Evolutionary conservation across 176 grass and related monocot species (phyloP).

Genomic region (Carex pumila): DNA sequence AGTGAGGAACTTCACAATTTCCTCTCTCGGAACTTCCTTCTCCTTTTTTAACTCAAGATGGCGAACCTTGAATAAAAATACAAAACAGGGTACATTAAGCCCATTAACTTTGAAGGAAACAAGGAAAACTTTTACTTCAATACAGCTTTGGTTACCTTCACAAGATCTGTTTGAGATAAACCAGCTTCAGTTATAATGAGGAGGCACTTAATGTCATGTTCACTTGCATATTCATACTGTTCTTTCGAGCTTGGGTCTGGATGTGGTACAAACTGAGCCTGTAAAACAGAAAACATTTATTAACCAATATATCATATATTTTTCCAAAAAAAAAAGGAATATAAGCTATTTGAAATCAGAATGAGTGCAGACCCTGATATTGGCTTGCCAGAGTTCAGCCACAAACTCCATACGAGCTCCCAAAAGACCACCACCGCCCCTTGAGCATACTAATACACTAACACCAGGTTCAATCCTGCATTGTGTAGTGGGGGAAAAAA

Average conservation of each 20-base stretch:
- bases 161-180: constrained; percentile 59
- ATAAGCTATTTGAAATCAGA: not conserved
- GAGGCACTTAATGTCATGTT: constrained; percentile 85
- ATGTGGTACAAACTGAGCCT: constrained; percentile 85
- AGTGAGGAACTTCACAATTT: constrained; percentile 68
- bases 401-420: constrained; percentile 82
- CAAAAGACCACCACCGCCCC: constrained; percentile 74
- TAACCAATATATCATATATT: not conserved
- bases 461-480: constrained; percentile 66
- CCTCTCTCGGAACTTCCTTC: constrained; percentile 62
- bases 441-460: constrained; percentile 94
- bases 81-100: constrained; percentile 12
- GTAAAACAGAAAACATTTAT: constrained; percentile 25
- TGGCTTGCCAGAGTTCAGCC: constrained; percentile 79
- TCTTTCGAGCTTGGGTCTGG: constrained; percentile 94
- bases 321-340: not conserved
- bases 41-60: constrained; percentile 87
- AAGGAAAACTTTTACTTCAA: constrained; percentile 9
- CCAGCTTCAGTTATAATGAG: constrained; percentile 87
- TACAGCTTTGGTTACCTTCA: constrained; percentile 55
- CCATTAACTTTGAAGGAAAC: not conserved
- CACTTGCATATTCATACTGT: constrained; percentile 95
- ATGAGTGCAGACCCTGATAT: constrained; percentile 62
- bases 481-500: not conserved
- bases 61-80: constrained; percentile 47